Evolutionary conservation across 1,139 yeast species (phyloP).

Genomic region (Geotrichum restrictum): DNA sequence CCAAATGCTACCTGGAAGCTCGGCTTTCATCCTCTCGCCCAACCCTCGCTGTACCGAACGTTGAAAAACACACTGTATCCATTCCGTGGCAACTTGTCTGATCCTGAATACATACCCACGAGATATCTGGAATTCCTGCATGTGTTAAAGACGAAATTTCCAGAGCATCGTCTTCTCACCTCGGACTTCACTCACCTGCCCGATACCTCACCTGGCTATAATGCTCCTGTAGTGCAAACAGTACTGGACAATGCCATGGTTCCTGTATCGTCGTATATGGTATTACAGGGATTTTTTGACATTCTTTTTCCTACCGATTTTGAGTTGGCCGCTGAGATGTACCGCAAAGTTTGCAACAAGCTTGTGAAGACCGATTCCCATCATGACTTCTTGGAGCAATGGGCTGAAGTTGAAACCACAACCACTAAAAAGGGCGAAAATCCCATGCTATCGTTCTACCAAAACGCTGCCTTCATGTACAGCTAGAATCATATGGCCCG

Average conservation of each 20-base stretch:
- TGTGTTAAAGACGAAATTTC: constrained; percentile 61
- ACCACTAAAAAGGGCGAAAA: constrained; percentile 75
- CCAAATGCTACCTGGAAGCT: constrained; percentile 35
- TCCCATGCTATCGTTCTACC: constrained; percentile 79
- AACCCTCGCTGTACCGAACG: constrained; percentile 35
- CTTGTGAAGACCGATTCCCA: constrained; percentile 55
- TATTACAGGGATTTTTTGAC: constrained; percentile 77
- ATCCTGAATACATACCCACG: constrained; percentile 80
- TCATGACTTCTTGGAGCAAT: constrained; percentile 57
- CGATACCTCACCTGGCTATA: constrained; percentile 58
- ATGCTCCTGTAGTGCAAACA: constrained; percentile 82
- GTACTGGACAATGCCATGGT: constrained; percentile 64
- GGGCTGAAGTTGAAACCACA: constrained; percentile 71
- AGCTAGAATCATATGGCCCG: constrained; percentile 33
- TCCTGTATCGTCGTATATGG: constrained; percentile 72
- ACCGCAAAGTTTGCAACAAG: constrained; percentile 62
- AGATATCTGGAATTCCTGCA: constrained; percentile 64
- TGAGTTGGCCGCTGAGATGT: constrained; percentile 56
- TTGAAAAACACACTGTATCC: constrained; percentile 49
- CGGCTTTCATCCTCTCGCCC: constrained; percentile 41
- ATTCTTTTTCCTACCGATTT: constrained; percentile 87
- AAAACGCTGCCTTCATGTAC: constrained; percentile 70
- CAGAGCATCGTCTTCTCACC: constrained; percentile 66
- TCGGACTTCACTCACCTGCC: constrained; percentile 71
- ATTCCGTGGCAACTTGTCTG: constrained; percentile 62